Conservation (phyloP, 345 rosid genomes). For the Cardamine chenopodiifolia region DNA sequence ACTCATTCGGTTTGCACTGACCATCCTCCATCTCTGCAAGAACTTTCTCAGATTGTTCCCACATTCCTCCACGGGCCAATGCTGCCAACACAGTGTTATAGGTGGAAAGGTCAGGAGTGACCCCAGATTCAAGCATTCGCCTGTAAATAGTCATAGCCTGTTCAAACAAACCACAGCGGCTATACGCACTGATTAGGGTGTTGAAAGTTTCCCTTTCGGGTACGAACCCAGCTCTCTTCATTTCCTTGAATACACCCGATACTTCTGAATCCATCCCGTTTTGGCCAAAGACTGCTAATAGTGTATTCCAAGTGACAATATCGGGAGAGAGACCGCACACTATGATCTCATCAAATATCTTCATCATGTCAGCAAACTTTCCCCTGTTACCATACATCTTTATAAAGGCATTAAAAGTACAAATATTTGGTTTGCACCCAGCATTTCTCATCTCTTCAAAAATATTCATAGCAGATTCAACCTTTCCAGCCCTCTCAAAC, state of each 20-base stretch:
- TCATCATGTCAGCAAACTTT: slow-evolving; percentile 88
- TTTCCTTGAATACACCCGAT: slow-evolving; percentile 88
- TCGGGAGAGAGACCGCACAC: slow-evolving; percentile 64
- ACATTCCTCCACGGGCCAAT: slow-evolving; percentile 91
- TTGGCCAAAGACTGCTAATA: slow-evolving; percentile 89
- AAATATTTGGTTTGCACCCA: slow-evolving; percentile 83
- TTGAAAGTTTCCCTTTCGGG: slow-evolving; percentile 95
- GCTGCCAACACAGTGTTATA: slow-evolving; percentile 94
- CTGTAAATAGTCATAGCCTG: slow-evolving; percentile 84
- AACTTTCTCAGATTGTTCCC: slow-evolving; percentile 92
- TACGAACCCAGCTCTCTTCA: slow-evolving; percentile 95
- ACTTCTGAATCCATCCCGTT: slow-evolving; percentile 90
- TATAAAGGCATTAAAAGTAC: slow-evolving; percentile 90
- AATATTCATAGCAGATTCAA: slow-evolving; percentile 69
- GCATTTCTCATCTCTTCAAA: slow-evolving; percentile 82
- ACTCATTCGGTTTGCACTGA: slow-evolving; percentile 82
- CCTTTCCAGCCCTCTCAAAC: slow-evolving; percentile 84
- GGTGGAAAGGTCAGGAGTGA: slow-evolving; percentile 83
- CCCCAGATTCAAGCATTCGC: slow-evolving; percentile 88
- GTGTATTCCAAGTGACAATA: slow-evolving; percentile 94
- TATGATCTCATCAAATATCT: slow-evolving; percentile 82
- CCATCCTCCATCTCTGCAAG: slow-evolving; percentile 80
- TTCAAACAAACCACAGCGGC: slow-evolving; percentile 83
- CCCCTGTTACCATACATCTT: slow-evolving; percentile 95
- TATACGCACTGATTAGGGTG: slow-evolving; percentile 85